Conservation (phyloP, 2,329 filamentous ascomycete species). For the Calonectria pteridis region DNA sequence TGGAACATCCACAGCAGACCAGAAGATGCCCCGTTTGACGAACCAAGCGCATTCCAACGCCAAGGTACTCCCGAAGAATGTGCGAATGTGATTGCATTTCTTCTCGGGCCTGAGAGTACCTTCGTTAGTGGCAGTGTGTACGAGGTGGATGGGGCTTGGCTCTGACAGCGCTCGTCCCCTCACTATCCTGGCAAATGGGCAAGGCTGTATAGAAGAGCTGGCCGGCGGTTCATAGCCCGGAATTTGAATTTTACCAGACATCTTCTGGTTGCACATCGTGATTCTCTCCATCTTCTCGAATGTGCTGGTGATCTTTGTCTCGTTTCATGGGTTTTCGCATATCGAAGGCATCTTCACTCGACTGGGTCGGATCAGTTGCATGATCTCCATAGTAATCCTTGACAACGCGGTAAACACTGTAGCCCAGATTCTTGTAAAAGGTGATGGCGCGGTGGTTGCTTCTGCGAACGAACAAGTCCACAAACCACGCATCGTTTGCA, state of each 20-base stretch:
- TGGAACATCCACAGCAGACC: slow-evolving; percentile 52
- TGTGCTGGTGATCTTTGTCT: slow-evolving; percentile 80
- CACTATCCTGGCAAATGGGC: background rate
- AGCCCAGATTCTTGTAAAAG: slow-evolving; percentile 92
- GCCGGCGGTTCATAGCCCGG: slow-evolving; percentile 9
- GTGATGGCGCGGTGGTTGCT: slow-evolving; percentile 89
- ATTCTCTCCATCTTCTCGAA: slow-evolving; percentile 84
- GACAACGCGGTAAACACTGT: slow-evolving; percentile 90
- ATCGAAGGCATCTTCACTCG: slow-evolving; percentile 90
- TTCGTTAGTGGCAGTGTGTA: slow-evolving; percentile 56
- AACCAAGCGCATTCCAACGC: slow-evolving; percentile 57
- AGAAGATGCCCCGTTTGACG: slow-evolving; percentile 55
- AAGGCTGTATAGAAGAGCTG: slow-evolving; percentile 58
- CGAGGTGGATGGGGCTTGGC: slow-evolving; percentile 60
- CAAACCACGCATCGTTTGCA: slow-evolving; percentile 89
- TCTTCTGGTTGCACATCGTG: slow-evolving; percentile 84
- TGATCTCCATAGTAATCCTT: slow-evolving; percentile 95
- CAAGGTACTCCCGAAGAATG: slow-evolving; percentile 57
- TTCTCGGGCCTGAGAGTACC: slow-evolving; percentile 51
- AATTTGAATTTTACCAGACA: slow-evolving; percentile 73
- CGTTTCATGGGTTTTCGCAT: slow-evolving; percentile 94
- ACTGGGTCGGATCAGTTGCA: slow-evolving; percentile 70
- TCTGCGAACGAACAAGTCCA: slow-evolving; percentile 92
- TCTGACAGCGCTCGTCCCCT: slow-evolving; percentile 34
- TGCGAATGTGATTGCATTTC: slow-evolving; percentile 50